Evolutionary conservation across 225 moss, liverwort and hornwort species (phyloP).

Genomic region (Pleurozium schreberi): DNA sequence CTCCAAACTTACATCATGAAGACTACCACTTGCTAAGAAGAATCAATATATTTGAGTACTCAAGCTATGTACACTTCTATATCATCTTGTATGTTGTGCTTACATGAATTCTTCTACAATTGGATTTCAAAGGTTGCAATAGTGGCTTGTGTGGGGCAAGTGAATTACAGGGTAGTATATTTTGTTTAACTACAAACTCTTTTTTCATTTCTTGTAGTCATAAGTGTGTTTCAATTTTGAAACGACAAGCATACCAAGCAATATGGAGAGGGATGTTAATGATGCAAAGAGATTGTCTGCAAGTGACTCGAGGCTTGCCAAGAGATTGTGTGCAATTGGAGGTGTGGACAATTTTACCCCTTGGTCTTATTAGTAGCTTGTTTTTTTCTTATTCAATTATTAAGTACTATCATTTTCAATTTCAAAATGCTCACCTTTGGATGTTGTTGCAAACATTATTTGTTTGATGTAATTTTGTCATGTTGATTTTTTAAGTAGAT

Average conservation of each 20-base stretch:
- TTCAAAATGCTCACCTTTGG: rapidly evolving
- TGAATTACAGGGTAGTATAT: background rate
- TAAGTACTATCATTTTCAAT: rapidly evolving
- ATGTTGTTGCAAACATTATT: background rate
- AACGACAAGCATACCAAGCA: background rate
- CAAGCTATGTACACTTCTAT: rapidly evolving
- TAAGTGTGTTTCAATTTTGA: background rate
- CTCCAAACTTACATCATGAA: rapidly evolving
- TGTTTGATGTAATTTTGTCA: background rate
- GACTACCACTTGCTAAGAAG: background rate
- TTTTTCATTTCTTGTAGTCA: background rate
- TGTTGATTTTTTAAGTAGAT: background rate
- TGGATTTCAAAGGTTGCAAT: background rate
- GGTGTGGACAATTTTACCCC: too few species aligned
- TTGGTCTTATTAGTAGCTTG: background rate
- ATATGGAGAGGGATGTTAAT: background rate
- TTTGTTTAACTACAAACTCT: rapidly evolving
- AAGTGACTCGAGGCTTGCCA: background rate
- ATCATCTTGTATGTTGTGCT: too few species aligned
- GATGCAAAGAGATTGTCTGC: background rate
- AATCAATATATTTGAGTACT: background rate
- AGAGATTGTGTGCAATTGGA: background rate
- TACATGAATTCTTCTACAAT: background rate
- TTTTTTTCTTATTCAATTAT: background rate
- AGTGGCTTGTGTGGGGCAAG: background rate